A percentile compares a stretch with the other conserved stretches of the same genome.
These are phyloP conservation scores for Echinosophora koreensis DNA, from an alignment of 306 rosid genomes.

Conservation along the genomic window DNA sequence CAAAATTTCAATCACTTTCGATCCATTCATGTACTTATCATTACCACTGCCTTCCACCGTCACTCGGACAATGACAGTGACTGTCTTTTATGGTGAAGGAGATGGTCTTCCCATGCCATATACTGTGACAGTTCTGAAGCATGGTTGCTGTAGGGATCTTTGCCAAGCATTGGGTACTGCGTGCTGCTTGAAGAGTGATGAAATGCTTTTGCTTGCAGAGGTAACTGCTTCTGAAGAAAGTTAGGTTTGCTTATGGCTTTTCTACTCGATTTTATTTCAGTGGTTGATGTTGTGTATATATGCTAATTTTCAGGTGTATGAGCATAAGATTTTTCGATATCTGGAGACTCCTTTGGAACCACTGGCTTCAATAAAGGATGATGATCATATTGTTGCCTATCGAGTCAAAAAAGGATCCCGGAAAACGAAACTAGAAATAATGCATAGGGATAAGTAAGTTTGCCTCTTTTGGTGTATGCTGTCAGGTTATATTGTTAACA, in stretches of 20 bases:
- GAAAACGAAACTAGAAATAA: conserved; percentile 77
- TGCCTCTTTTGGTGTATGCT: conserved; percentile 40
- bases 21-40: conserved; percentile 98
- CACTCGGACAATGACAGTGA: conserved; percentile 80
- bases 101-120: conserved; percentile 90
- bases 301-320: conserved; percentile 70
- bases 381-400: conserved; percentile 90
- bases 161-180: conserved; percentile 65
- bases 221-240: conserved; percentile 52
- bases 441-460: conserved; percentile 87
- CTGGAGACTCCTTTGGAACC: conserved; percentile 73
- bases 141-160: conserved; percentile 84
- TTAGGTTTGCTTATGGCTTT: conserved; percentile 16
- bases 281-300: conserved; percentile 42
- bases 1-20: conserved; percentile 96
- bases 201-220: conserved; percentile 94
- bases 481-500: conserved; percentile 21
- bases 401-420: conserved; percentile 67
- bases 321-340: conserved; percentile 76
- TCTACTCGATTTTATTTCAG: conserved; percentile 22
- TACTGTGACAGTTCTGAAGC: conserved; percentile 75
- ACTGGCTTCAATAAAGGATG: conserved; percentile 82
- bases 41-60: conserved; percentile 94
- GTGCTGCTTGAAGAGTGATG: conserved; percentile 93
- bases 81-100: conserved; percentile 89